A percentile compares a stretch with the other conserved stretches of the same genome.
These are phyloP conservation scores for Citrus australasica DNA, from an alignment of 345 rosid species.

Conservation along the genomic window DNA sequence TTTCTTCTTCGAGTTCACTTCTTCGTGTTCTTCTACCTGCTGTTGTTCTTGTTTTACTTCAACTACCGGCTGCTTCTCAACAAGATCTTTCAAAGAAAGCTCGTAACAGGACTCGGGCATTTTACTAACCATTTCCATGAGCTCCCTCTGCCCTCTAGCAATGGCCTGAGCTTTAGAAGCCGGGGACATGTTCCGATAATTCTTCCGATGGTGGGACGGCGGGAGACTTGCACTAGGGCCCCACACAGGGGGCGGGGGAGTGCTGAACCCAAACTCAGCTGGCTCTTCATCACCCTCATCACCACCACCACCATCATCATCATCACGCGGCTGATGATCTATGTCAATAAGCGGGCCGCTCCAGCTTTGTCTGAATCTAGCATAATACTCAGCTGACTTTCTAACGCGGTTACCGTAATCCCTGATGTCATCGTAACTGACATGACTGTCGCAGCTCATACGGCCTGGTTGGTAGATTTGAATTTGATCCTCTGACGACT, in stretches of 20 bases:
- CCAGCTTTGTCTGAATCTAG: not conserved
- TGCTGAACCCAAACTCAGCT: slow-evolving; percentile 42
- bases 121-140: slow-evolving; percentile 84
- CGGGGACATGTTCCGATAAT: slow-evolving; percentile 64
- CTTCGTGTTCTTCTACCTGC: slow-evolving; percentile 12
- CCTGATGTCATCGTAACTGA: not conserved
- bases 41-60: slow-evolving; percentile 22
- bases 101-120: slow-evolving; percentile 94
- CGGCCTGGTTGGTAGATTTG: not conserved
- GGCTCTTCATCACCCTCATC: slow-evolving; percentile 24
- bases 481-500: not conserved
- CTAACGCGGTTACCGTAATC: slow-evolving; percentile 4
- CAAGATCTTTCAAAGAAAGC: slow-evolving; percentile 77
- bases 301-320: not conserved
- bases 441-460: not conserved
- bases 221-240: slow-evolving; percentile 30
- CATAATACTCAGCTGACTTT: slow-evolving; percentile 11
- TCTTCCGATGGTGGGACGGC: slow-evolving; percentile 34
- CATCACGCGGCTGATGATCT: not conserved
- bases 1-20: slow-evolving; percentile 20
- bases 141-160: slow-evolving; percentile 82
- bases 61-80: slow-evolving; percentile 34
- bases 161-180: slow-evolving; percentile 67
- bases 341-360: not conserved
- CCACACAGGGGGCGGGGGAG: slow-evolving; percentile 88